A percentile compares a stretch with the other conserved stretches of the same genome.
These are phyloP conservation scores for Yamadazyma taylorii DNA, from an alignment of 1,139 yeast species.

Conservation along the genomic window DNA sequence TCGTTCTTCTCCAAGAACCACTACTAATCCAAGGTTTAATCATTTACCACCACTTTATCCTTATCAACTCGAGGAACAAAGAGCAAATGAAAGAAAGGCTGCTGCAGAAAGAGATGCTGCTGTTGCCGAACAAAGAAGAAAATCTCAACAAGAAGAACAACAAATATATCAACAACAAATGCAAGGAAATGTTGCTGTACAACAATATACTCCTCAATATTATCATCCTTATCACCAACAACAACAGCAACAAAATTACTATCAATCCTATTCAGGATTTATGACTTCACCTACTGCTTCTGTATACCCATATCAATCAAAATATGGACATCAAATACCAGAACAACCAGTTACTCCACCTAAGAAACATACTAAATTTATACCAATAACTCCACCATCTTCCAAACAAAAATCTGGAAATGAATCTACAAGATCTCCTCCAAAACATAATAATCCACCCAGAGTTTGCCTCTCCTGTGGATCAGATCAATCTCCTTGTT, in stretches of 20 bases:
- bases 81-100: slow-evolving; percentile 3
- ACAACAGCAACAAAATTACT: slow-evolving; percentile 12
- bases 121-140: slow-evolving; percentile 1
- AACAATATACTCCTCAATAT: slow-evolving; percentile 9
- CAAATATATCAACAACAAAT: slow-evolving; percentile 7
- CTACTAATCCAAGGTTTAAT: slow-evolving; percentile 1
- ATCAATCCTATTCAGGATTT: slow-evolving; percentile 15
- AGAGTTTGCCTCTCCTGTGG: slow-evolving; percentile 89
- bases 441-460: slow-evolving; percentile 29
- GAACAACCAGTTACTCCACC: slow-evolving; percentile 19
- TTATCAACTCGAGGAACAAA: slow-evolving; percentile 13
- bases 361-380: slow-evolving; percentile 29
- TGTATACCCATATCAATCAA: slow-evolving; percentile 13
- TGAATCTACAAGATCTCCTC: slow-evolving; percentile 37
- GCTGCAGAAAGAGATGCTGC: slow-evolving; percentile 1
- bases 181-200: slow-evolving; percentile 8
- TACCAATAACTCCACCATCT: slow-evolving; percentile 48
- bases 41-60: slow-evolving; percentile 19
- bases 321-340: slow-evolving; percentile 11
- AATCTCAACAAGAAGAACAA: slow-evolving; percentile 4
- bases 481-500: slow-evolving; percentile 90
- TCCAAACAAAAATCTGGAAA: slow-evolving; percentile 30
- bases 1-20: background rate
- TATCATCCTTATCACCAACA: slow-evolving; percentile 14
- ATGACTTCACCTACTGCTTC: slow-evolving; percentile 15